Conservation (phyloP, 768 basidiomycete genomes). For the Pisolithus sp. region DNA sequence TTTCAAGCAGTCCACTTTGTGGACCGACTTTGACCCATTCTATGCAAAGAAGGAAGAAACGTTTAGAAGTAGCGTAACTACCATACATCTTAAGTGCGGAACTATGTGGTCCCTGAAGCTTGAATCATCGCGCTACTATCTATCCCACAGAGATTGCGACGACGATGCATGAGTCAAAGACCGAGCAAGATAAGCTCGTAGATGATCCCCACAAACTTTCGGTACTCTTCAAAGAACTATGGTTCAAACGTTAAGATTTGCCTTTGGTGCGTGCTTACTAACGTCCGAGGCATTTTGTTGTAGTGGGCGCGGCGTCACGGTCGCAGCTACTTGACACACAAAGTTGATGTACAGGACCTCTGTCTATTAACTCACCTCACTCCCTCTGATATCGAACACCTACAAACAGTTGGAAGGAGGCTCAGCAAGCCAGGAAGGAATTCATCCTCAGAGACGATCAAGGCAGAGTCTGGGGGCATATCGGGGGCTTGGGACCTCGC, state of each 20-base stretch:
- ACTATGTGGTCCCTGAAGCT: background rate
- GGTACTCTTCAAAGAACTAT: constrained; percentile 74
- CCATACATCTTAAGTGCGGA: constrained; percentile 63
- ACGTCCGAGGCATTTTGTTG: too few relatives aligned
- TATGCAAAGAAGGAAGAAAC: constrained; percentile 69
- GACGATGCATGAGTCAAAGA: constrained; percentile 61
- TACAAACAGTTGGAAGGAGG: constrained; percentile 76
- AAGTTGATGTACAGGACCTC: constrained; percentile 53
- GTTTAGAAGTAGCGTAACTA: constrained; percentile 70
- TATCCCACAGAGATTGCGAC: constrained; percentile 56
- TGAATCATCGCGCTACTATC: too few relatives aligned
- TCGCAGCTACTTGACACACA: background rate
- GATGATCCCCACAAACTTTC: constrained; percentile 49
- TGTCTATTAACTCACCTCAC: constrained; percentile 85
- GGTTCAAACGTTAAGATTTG: constrained; percentile 90
- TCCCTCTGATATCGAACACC: constrained; percentile 70
- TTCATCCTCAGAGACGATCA: constrained; percentile 87
- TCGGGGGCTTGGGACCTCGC: constrained; percentile 46
- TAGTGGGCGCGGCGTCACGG: constrained; percentile 2
- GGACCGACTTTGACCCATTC: constrained; percentile 83
- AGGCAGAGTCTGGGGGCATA: constrained; percentile 62
- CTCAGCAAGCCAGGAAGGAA: constrained; percentile 66
- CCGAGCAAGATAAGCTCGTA: constrained; percentile 37
- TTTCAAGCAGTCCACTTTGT: constrained; percentile 60
- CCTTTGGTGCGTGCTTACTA: constrained; percentile 44